Conservation (phyloP, 768 basidiomycete species). For the Suillus plorans region DNA sequence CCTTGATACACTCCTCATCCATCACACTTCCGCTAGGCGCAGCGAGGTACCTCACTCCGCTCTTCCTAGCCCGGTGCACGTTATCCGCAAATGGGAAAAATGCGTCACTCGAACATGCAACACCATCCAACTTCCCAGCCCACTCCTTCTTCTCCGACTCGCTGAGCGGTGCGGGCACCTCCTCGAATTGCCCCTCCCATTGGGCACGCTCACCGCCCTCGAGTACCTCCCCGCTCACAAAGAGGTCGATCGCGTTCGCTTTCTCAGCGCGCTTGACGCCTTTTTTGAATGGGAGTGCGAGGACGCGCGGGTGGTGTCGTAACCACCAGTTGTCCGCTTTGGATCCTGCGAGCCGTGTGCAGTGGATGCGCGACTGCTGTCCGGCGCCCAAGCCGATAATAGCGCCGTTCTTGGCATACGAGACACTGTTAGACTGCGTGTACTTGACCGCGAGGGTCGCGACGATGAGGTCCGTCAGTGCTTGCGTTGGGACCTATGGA, state of each 20-base stretch:
- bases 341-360: slow-evolving; percentile 93
- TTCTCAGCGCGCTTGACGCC: slow-evolving; percentile 98
- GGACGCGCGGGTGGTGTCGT: slow-evolving; percentile 92
- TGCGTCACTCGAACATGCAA: slow-evolving; percentile 93
- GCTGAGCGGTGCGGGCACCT: slow-evolving; percentile 60
- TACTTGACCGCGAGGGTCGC: slow-evolving; percentile 97
- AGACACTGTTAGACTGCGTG: slow-evolving; percentile 98
- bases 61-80: slow-evolving; percentile 88
- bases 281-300: slow-evolving; percentile 93
- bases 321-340: slow-evolving; percentile 99
- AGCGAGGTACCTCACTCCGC: slow-evolving; percentile 89
- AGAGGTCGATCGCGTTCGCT: slow-evolving; percentile 97
- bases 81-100: slow-evolving; percentile 99
- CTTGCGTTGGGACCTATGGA: slow-evolving; percentile 67
- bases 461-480: slow-evolving; percentile 89
- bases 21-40: slow-evolving; percentile 94
- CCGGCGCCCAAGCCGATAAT: slow-evolving; percentile 96
- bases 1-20: slow-evolving; percentile 95
- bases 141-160: slow-evolving; percentile 74
- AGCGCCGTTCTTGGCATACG: slow-evolving; percentile 89
- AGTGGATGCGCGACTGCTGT: slow-evolving; percentile 98
- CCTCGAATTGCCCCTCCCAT: slow-evolving; percentile 89
- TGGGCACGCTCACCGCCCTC: slow-evolving; percentile 88
- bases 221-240: slow-evolving; percentile 85
- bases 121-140: slow-evolving; percentile 72